Evolutionary conservation across 2,329 filamentous ascomycete species (phyloP).

Genomic region (Neonectria ditissima): DNA sequence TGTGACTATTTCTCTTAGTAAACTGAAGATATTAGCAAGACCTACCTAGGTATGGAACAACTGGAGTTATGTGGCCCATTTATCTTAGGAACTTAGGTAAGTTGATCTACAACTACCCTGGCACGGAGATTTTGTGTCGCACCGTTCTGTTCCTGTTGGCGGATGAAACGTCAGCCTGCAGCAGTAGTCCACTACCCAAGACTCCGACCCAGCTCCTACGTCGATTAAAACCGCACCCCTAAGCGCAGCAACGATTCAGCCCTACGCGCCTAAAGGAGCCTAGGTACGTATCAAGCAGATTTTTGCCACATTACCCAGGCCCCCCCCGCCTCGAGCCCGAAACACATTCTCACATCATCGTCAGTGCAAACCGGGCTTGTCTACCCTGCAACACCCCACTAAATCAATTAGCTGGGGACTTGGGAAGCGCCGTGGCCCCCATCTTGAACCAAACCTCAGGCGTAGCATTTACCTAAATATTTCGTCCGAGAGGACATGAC

Average conservation of each 20-base stretch:
- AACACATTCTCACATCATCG: neutral
- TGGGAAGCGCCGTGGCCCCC: constrained; percentile 9
- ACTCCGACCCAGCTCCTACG: neutral
- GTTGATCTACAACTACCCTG: no score
- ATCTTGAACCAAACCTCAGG: neutral
- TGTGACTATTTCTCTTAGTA: neutral
- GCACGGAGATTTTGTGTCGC: no score
- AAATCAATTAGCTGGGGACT: neutral
- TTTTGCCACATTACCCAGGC: constrained; percentile 19
- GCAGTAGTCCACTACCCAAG: neutral
- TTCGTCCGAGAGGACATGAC: constrained; percentile 9
- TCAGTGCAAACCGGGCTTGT: neutral
- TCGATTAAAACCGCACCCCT: neutral
- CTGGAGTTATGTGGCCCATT: no score
- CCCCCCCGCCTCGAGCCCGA: neutral
- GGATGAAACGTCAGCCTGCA: neutral
- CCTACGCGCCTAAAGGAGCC: constrained; percentile 6
- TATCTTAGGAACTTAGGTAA: no score
- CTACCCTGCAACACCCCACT: neutral
- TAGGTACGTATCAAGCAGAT: neutral
- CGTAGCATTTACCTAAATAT: neutral
- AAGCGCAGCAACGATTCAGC: neutral
- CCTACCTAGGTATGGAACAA: no score
- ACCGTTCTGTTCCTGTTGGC: neutral
- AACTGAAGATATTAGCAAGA: neutral